Evolutionary conservation across 2,329 filamentous ascomycete species (phyloP).

Genomic region (Aspergillus intermedius): DNA sequence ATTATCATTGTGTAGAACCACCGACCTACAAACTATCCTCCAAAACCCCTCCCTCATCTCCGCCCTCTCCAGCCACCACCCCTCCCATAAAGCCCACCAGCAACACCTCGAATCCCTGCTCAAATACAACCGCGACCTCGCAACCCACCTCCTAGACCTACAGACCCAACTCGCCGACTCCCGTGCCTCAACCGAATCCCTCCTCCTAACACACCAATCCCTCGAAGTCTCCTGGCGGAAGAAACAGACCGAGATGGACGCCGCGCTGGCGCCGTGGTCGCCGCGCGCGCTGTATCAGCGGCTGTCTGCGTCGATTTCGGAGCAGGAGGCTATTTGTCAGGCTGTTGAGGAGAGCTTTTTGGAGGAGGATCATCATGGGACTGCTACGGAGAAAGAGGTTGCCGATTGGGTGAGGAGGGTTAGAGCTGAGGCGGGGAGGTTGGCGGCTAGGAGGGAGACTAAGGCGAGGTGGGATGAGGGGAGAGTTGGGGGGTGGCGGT

Average conservation of each 20-base stretch:
- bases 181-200: constrained; percentile 67
- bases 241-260: constrained; percentile 84
- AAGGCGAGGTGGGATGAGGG: constrained; percentile 96
- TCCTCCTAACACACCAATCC: constrained; percentile 74
- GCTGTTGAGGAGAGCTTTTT: constrained; percentile 92
- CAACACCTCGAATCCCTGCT: constrained; percentile 59
- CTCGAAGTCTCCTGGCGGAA: constrained; percentile 88
- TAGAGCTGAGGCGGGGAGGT: constrained; percentile 69
- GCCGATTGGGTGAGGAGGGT: constrained; percentile 78
- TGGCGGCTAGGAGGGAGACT: constrained; percentile 75
- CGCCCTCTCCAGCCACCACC: constrained; percentile 70
- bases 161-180: constrained; percentile 44
- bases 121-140: constrained; percentile 64
- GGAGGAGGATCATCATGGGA: constrained; percentile 50
- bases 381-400: constrained; percentile 72
- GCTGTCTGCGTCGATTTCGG: constrained; percentile 66
- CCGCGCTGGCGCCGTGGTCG: constrained; percentile 74
- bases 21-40: constrained; percentile 67
- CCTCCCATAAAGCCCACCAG: constrained; percentile 61
- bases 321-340: constrained; percentile 74
- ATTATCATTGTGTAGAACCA: constrained; percentile 18
- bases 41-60: constrained; percentile 61
- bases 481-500: constrained; percentile 88
- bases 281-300: constrained; percentile 81
- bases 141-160: constrained; percentile 40